Evolutionary conservation across 345 rosid species (phyloP).

Genomic region (Rubroshorea leprosula): DNA sequence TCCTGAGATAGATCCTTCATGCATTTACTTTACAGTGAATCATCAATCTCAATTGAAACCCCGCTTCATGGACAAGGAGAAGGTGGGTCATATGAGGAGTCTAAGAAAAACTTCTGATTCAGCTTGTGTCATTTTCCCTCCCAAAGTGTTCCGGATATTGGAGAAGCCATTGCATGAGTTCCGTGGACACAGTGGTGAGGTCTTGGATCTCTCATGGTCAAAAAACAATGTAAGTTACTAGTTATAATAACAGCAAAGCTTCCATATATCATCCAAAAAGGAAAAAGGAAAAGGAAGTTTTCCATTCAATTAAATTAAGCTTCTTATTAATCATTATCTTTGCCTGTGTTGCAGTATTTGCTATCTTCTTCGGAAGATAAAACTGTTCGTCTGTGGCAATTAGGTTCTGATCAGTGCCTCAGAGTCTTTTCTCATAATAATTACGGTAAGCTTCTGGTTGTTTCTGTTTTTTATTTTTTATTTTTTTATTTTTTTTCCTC

Average conservation of each 20-base stretch:
- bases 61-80: constrained; percentile 43
- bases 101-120: constrained; percentile 64
- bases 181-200: constrained; percentile 53
- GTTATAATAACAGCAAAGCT: not conserved
- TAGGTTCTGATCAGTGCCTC: constrained; percentile 55
- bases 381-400: constrained; percentile 76
- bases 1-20: constrained; percentile 70
- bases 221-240: constrained; percentile 51
- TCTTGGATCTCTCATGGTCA: constrained; percentile 82
- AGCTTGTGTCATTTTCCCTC: constrained; percentile 74
- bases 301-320: not conserved
- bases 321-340: not conserved
- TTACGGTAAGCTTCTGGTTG: constrained; percentile 44
- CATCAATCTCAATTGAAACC: constrained; percentile 63
- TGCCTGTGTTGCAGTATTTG: constrained; percentile 53
- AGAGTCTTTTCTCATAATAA: constrained; percentile 61
- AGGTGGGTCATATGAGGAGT: constrained; percentile 39
- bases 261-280: not conserved
- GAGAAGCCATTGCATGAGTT: constrained; percentile 73
- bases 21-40: constrained; percentile 69
- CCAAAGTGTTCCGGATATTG: constrained; percentile 61
- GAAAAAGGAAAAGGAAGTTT: not conserved
- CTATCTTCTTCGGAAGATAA: constrained; percentile 75
- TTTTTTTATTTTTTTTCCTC: too few species aligned
- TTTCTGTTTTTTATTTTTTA: not conserved